A percentile compares a stretch with the other conserved stretches of the same genome.
These are phyloP conservation scores for Lophium mytilinum DNA, from an alignment of 495 filamentous ascomycete species.

Conservation along the genomic window DNA sequence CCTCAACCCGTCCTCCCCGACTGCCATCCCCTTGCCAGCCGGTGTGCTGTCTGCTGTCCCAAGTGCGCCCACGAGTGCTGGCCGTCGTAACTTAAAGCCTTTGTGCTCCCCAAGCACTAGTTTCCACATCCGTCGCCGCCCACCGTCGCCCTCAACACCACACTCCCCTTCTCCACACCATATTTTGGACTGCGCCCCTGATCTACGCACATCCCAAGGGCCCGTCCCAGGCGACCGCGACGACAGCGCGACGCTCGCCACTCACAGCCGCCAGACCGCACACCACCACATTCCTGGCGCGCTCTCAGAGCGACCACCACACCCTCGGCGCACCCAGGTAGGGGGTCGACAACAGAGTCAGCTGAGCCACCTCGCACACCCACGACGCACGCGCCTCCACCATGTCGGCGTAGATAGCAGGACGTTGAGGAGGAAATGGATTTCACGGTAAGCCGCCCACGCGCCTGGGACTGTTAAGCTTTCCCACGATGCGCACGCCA, in stretches of 20 bases:
- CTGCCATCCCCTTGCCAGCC: background rate
- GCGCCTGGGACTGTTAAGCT: conserved; percentile 3
- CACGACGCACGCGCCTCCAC: conserved; percentile 5
- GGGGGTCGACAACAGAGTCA: conserved; percentile 1
- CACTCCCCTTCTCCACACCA: background rate
- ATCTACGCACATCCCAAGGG: conserved; percentile 5
- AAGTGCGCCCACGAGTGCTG: background rate
- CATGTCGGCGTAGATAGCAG: conserved; percentile 14
- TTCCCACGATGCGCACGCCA: background rate
- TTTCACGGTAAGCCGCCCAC: conserved; percentile 22
- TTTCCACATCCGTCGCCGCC: background rate
- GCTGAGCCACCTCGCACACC: conserved; percentile 18
- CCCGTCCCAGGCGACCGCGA: conserved; percentile 10
- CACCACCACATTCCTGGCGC: conserved; percentile 17
- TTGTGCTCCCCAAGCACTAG: background rate
- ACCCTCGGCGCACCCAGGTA: conserved; percentile 13
- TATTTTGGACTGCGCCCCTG: background rate
- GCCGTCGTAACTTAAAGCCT: background rate
- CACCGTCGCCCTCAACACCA: conserved; percentile 1
- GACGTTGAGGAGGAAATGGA: conserved; percentile 25
- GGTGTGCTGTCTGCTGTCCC: background rate
- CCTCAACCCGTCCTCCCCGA: background rate
- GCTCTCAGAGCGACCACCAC: background rate
- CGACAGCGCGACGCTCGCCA: conserved; percentile 5
- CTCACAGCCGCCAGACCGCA: conserved; percentile 10